Conservation (phyloP, 495 filamentous ascomycete genomes). For the Neohortaea acidophila region DNA sequence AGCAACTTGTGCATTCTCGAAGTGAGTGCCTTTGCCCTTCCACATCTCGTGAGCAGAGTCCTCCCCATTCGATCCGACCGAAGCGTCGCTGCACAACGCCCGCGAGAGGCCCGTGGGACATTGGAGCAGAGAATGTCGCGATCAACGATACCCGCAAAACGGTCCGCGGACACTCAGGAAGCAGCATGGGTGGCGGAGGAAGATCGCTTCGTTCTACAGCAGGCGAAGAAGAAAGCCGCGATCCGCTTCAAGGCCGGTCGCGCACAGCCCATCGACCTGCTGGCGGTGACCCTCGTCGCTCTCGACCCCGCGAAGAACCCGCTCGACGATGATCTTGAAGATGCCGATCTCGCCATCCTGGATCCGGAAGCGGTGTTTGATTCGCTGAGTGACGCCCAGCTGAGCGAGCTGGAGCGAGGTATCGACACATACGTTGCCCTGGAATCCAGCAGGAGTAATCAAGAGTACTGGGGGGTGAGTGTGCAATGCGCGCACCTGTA, state of each 20-base stretch:
- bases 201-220: constrained; percentile 88
- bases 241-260: constrained; percentile 89
- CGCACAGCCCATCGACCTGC: constrained; percentile 87
- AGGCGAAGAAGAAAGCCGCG: constrained; percentile 94
- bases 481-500: neutral
- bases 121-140: constrained; percentile 5
- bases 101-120: too few relatives aligned
- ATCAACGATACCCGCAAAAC: constrained; percentile 23
- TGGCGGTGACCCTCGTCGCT: constrained; percentile 77
- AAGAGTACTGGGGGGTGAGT: constrained; percentile 70
- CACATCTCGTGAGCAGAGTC: too few relatives aligned
- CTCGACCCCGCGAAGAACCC: constrained; percentile 65
- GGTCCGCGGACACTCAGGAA: constrained; percentile 27
- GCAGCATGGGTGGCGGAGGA: constrained; percentile 75
- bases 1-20: too few relatives aligned
- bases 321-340: constrained; percentile 71
- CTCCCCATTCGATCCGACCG: too few relatives aligned
- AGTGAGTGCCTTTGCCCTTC: too few relatives aligned
- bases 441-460: constrained; percentile 61
- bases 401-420: constrained; percentile 68
- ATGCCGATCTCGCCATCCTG: constrained; percentile 61
- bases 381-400: constrained; percentile 49
- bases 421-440: constrained; percentile 73
- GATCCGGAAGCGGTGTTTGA: constrained; percentile 75
- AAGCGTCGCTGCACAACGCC: too few relatives aligned